Conservation (phyloP, 2,329 filamentous ascomycete species). For the Arthroderma uncinatum region DNA sequence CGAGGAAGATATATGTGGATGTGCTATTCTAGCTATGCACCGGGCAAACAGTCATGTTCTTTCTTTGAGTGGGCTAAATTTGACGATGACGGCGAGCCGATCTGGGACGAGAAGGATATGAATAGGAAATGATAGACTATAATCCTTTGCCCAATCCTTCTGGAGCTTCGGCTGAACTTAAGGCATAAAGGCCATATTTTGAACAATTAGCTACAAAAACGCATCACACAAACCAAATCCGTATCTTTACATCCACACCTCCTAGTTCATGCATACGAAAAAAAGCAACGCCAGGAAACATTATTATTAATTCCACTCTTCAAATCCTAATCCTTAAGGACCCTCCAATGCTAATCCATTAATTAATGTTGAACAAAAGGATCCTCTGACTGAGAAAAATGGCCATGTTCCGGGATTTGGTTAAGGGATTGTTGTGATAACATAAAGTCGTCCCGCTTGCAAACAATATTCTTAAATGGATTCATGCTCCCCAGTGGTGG, state of each 20-base stretch:
- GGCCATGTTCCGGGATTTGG: background rate
- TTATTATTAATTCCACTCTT: background rate
- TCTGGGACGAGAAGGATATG: slow-evolving; percentile 39
- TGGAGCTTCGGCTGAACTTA: background rate
- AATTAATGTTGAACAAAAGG: background rate
- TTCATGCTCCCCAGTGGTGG: slow-evolving; percentile 6
- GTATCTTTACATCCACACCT: background rate
- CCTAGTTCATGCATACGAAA: background rate
- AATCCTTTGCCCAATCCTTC: background rate
- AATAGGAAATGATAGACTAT: background rate
- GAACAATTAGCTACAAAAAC: background rate
- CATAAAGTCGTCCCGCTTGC: background rate
- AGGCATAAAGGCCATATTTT: background rate
- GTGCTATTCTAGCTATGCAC: slow-evolving; percentile 57
- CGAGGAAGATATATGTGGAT: slow-evolving; percentile 84
- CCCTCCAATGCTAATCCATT: background rate
- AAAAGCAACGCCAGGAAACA: background rate
- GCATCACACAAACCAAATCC: background rate
- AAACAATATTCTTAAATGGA: slow-evolving; percentile 7
- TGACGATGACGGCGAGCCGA: slow-evolving; percentile 71
- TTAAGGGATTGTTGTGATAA: background rate
- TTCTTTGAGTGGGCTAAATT: slow-evolving; percentile 84
- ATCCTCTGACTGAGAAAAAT: background rate
- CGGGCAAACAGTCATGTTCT: slow-evolving; percentile 47
- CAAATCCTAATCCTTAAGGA: background rate